Evolutionary conservation across 768 basidiomycete genomes (phyloP), one percentile per base, ranked within the genome.

Genomic region (Mycena belliarum): DNA sequence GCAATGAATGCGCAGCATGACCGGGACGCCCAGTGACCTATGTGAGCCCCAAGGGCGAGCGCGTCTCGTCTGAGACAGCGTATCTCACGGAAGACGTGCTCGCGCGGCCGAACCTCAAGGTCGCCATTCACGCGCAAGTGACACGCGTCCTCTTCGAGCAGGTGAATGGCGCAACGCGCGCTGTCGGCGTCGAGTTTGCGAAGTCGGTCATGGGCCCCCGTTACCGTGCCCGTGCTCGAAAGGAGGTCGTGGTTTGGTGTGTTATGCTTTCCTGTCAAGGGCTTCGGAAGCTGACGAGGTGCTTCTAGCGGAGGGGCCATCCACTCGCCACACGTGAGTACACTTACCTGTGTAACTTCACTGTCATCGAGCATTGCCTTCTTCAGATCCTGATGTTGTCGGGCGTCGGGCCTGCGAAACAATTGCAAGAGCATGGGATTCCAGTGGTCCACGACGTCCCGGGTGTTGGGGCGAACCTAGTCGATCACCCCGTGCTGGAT

Each of bases 381-480:
- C 10, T 21, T 1, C 50, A 89, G 75, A 79, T 91, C 35, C 77
- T 91, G 20, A 81, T 88, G 80, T 76, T 91, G 35, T 91, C 89
- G 9, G 93, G 93, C 23, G 75, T 95, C 42, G 93, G 93, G 18
- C 86, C 89, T 28, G 78, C 79, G 1, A 70, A 74, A 4, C 77
- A 89, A 33, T 78, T 94, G 37, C 63, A 75, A n/a, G 66, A 72
- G 11, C 73, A 83, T 61, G 69, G 72, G 16, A 86, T 95, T 41
- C 77, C 82, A 0, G 73, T 87, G 29, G 69, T 87, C 18, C 68
- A 82, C 8, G 83, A 93, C 62, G 79, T 87, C 6, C 87, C 91
- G 0, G 84, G 82, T 10, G 91, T 95, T 15, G 93, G 93, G 11
- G 75, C 80, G 21, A 82, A 91, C 67, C 80, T 95, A 28, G 73